Base-by-base conservation (phyloP, 2,329 filamentous ascomycete species). In the Aureobasidium pullulans region DNA sequence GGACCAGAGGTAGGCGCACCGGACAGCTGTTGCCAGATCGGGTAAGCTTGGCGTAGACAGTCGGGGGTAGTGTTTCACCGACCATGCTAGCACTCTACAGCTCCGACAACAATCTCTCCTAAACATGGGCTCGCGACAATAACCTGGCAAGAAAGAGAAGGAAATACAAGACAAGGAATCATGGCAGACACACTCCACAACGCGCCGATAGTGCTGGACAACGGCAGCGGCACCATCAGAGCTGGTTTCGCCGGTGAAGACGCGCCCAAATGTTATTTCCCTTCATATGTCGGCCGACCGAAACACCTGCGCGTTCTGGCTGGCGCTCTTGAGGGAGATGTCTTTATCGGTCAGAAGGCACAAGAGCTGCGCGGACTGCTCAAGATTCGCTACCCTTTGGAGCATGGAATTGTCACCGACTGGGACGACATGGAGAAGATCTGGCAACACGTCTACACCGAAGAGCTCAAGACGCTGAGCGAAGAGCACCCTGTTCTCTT, bases 381-480 rank as follows among this genome's bases (percentile, higher is more conserved):
- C 67, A 99, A 97, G 82, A 96, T 99, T 68, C 83, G 86, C 65
- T 97, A 97, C 72, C 94, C 94, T 46, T 79, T 99, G 59, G 94
- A 97, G 77, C 94, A 99, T 73, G 94, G 94, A 67, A 95, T 99
- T 69, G 94, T 99, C 64, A 99, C 94, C 66, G 91, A 99, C 75
- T 99, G 94, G 94, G 94, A 97, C 72, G 94, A 99, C 71, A 99
- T 99, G 94, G 94, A 99, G 79, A 86, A 90, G 77, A 99, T 99
- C 76, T 99, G 94, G 94, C 89, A 95, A 69, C 94, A 96, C 71
- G 91, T 99, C 57, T 99, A 97, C 73, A 89, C 89, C 60, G 93
- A 96, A 70, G 94, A 95, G 64, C 75, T 99, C 68, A 97, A 96
- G 79, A 96, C 93, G 52, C 81, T 96, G 71, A 96, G 92, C 75